Evolutionary conservation across 2,329 filamentous ascomycete species (phyloP).

Genomic region (Westerdykella ornata): DNA sequence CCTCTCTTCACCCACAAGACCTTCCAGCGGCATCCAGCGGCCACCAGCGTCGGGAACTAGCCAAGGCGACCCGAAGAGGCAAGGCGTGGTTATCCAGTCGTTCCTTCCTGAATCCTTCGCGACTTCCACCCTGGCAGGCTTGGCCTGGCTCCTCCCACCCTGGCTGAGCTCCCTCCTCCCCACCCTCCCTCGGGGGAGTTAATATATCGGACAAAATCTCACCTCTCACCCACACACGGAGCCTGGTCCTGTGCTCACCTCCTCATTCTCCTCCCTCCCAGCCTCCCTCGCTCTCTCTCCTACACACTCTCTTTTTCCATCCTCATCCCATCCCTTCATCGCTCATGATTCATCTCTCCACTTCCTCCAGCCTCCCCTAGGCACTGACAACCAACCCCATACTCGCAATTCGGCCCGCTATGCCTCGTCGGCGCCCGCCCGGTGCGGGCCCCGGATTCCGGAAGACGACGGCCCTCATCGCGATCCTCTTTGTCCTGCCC

Average conservation of each 20-base stretch:
- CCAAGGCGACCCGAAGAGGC: no score
- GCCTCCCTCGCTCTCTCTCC: slow-evolving; percentile 6
- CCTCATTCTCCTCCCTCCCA: slow-evolving; percentile 2
- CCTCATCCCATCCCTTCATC: slow-evolving; percentile 9
- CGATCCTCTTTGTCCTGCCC: slow-evolving; percentile 32
- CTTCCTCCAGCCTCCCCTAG: slow-evolving; percentile 24
- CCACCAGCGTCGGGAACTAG: no score
- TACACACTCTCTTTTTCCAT: slow-evolving; percentile 3
- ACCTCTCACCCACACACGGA: neutral
- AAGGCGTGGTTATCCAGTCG: no score
- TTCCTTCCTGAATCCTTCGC: no score
- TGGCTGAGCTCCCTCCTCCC: slow-evolving; percentile 6
- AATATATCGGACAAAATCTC: slow-evolving; percentile 16
- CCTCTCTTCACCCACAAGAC: no score
- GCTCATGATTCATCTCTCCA: slow-evolving; percentile 31
- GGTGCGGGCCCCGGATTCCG: slow-evolving; percentile 34
- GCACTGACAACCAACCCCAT: slow-evolving; percentile 16
- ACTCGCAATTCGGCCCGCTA: slow-evolving; percentile 4
- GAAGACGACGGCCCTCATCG: slow-evolving; percentile 21
- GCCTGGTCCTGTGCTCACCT: neutral
- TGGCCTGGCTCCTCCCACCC: slow-evolving; percentile 14
- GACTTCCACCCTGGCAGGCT: slow-evolving; percentile 12
- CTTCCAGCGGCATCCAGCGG: no score
- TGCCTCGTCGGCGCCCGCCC: slow-evolving; percentile 39
- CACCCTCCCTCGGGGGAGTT: slow-evolving; percentile 10